Evolutionary conservation across 257 asterid genomes (phyloP).

Genomic region (Fraxinus excelsior): DNA sequence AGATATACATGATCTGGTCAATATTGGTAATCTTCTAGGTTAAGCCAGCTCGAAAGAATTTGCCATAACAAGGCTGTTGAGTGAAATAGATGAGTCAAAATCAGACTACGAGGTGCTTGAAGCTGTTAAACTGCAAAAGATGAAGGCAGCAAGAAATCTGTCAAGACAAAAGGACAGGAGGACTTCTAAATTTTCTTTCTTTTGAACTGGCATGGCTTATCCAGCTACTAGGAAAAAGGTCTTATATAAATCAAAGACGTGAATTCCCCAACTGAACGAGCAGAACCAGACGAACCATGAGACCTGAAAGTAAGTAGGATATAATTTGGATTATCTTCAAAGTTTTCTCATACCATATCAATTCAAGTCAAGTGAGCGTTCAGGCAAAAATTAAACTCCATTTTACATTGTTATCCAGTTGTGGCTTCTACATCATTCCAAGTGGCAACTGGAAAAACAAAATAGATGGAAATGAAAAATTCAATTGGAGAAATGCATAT

Average conservation of each 20-base stretch:
- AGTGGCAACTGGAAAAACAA: background rate
- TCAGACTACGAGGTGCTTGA: background rate
- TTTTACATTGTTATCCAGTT: background rate
- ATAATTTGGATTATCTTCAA: no score
- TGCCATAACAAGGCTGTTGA: background rate
- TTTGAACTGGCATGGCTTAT: background rate
- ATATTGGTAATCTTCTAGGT: no score
- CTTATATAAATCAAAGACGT: background rate
- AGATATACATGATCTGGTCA: background rate
- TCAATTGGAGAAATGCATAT: background rate
- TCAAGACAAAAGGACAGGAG: background rate
- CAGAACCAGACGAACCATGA: background rate
- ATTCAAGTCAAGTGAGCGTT: background rate
- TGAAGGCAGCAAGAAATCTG: background rate
- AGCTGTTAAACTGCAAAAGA: background rate
- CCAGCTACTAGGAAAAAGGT: background rate
- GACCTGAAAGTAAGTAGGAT: background rate
- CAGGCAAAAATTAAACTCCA: background rate
- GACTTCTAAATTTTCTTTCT: background rate
- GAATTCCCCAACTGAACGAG: background rate
- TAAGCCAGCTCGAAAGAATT: background rate
- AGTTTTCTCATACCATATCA: no score
- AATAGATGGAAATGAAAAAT: background rate
- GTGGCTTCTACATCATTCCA: background rate
- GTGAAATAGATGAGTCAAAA: background rate